Evolutionary conservation across 2,329 filamentous ascomycete species (phyloP).

Genomic region (Calonectria pseudoreteaudii): DNA sequence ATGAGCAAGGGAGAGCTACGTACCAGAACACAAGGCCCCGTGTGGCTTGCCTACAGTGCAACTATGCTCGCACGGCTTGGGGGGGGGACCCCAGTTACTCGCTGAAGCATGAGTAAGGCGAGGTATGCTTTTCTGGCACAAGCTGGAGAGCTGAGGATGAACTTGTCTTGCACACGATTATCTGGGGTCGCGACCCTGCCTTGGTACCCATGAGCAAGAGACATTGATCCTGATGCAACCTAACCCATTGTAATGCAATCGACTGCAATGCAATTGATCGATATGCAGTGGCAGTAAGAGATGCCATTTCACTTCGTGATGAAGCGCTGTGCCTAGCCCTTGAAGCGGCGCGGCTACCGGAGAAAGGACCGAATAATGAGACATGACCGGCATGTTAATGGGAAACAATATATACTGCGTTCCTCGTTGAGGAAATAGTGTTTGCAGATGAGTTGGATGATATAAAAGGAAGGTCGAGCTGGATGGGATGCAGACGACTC

Average conservation of each 20-base stretch:
- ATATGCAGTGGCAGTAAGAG: no score
- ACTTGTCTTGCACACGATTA: background rate
- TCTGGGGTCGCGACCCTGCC: background rate
- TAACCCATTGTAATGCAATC: background rate
- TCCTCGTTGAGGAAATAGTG: background rate
- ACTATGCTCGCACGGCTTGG: background rate
- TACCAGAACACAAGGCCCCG: background rate
- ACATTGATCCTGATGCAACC: background rate
- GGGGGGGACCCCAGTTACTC: background rate
- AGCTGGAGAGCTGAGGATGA: background rate
- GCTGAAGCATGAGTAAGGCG: background rate
- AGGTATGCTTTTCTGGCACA: background rate
- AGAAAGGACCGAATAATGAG: slow-evolving; percentile 5
- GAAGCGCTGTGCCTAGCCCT: background rate
- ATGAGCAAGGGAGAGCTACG: slow-evolving; percentile 5
- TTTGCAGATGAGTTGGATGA: no score
- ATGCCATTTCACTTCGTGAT: background rate
- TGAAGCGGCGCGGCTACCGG: background rate
- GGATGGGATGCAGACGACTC: background rate
- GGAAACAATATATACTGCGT: background rate
- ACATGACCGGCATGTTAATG: background rate
- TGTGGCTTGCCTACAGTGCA: slow-evolving; percentile 6
- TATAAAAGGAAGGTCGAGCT: background rate
- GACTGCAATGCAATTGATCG: background rate
- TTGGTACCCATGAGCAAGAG: background rate